A percentile compares a stretch with the other conserved stretches of the same genome.
phyloP scores from a whole-genome alignment of 2,329 filamentous ascomycete species.

The Huntiella omanensis region DNA sequence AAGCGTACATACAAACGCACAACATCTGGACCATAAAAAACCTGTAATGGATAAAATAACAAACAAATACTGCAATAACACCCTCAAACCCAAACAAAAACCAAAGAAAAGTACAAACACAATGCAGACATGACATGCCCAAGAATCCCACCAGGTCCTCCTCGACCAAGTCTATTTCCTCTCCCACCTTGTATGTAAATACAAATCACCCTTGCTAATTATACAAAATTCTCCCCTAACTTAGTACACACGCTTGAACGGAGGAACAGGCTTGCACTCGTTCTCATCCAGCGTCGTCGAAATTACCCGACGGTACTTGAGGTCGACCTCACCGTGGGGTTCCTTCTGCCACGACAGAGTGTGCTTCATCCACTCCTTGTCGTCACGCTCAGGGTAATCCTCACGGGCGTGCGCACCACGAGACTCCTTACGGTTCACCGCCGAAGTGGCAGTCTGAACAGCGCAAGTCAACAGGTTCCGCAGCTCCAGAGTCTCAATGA shows the following conservation, averaged over 20 bases:
- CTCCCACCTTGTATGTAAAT: too few relatives aligned
- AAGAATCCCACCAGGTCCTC: too few relatives aligned
- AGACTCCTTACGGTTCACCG: conserved; percentile 89
- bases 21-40: too few relatives aligned
- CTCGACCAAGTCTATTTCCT: too few relatives aligned
- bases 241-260: conserved; percentile 89
- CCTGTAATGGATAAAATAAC: too few relatives aligned
- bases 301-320: conserved; percentile 72
- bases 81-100: too few relatives aligned
- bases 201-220: too few relatives aligned
- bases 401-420: conserved; percentile 93
- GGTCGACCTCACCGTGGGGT: conserved; percentile 70
- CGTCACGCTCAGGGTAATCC: conserved; percentile 89
- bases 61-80: too few relatives aligned
- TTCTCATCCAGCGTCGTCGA: conserved; percentile 74
- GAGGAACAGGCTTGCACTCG: conserved; percentile 90
- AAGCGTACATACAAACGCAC: too few relatives aligned
- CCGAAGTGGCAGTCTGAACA: conserved; percentile 76
- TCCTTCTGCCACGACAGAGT: conserved; percentile 89
- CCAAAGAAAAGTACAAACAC: too few relatives aligned
- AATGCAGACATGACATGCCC: too few relatives aligned
- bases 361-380: conserved; percentile 99
- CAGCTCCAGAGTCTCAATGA: conserved; percentile 90
- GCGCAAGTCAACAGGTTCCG: conserved; percentile 93
- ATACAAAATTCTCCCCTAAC: conserved; percentile 1